Conservation (phyloP, 192 early-diverging fungal genomes). For the Helicostylum pulchrum region DNA sequence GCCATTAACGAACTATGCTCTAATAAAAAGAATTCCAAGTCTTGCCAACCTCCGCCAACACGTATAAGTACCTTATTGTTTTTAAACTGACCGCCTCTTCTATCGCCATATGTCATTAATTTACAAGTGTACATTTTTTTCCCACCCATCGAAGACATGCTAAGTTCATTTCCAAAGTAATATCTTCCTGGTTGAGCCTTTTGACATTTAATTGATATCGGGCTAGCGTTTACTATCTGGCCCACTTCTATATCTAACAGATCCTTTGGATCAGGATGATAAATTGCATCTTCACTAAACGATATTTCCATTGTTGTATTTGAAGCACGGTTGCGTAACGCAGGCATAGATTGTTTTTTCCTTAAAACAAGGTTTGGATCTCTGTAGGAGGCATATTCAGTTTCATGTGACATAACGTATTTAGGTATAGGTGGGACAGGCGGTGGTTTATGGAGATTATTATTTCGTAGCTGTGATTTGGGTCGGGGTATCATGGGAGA, state of each 20-base stretch:
- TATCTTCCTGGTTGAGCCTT: constrained; percentile 40
- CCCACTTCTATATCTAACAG: constrained; percentile 54
- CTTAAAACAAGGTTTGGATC: background rate
- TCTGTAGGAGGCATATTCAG: background rate
- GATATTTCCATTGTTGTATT: constrained; percentile 5
- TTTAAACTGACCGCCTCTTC: constrained; percentile 6
- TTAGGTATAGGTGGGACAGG: constrained; percentile 1
- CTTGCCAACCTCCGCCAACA: constrained; percentile 61
- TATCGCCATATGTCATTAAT: constrained; percentile 41
- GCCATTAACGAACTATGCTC: constrained; percentile 39
- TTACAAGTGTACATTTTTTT: constrained; percentile 46
- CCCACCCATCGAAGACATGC: constrained; percentile 33
- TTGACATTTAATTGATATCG: constrained; percentile 48
- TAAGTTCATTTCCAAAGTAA: constrained; percentile 45
- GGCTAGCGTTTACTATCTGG: constrained; percentile 46
- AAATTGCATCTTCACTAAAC: constrained; percentile 15
- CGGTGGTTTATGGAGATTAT: background rate
- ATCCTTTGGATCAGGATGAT: constrained; percentile 41
- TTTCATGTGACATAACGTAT: background rate
- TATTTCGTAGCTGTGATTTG: background rate
- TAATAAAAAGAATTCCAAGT: constrained; percentile 62
- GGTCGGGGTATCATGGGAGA: constrained; percentile 8
- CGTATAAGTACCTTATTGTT: constrained; percentile 53
- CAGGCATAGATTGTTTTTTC: background rate
- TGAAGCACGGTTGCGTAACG: background rate